Evolutionary conservation across 2,329 filamentous ascomycete genomes (phyloP), one percentile per base, ranked within the genome.

Genomic region (Penicillium aurantiogriseum): DNA sequence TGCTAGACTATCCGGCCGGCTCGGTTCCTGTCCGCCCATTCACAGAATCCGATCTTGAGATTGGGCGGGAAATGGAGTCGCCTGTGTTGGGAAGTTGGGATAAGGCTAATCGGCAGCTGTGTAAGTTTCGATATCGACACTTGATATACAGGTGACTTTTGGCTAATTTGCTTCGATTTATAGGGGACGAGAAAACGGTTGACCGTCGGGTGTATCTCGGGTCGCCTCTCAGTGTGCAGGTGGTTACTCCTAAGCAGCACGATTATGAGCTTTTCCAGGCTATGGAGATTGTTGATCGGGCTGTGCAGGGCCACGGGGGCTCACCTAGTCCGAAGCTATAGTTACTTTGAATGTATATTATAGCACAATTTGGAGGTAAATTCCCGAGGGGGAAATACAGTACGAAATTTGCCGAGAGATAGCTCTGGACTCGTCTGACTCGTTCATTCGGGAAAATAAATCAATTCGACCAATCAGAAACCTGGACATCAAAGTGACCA

Each of bases 1-100:
- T 88, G 54, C 70, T 88, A 23, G 86, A 89, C 67, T 86, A 84
- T 64, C 82, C 86, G 0, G 81, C 85, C 2, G 86, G 82, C 0
- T 72, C 70, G 0, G 60, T 88, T 1, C 85, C 85, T 0, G 79
- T 88, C 0, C 73, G 85, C 2, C 67, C 70, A 1, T 78, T 86
- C 50, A 68, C 58, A 0, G 72, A 78, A 51, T 67, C 64, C 0
- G 86, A 88, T 71, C 71, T 85, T 60, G 67, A 80, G 31, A 66
- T 81, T 46, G 69, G 77, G 2, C 78, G 73, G 19, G 77, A 82
- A 45, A 73, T 85, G 35, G 63, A 67, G 1, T 69, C 63, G 3
- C 71, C 63, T 25, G 67, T 67, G 5, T 56, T 84, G 25, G 79
- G 81, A 9, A 81, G 77, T 48, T 88, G 84, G 85, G 86, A 88